A percentile compares a stretch with the other conserved stretches of the same genome.
phyloP scores from a whole-genome alignment of 176 grass and related monocot genomes.

The Alopecurus myosuroides region DNA sequence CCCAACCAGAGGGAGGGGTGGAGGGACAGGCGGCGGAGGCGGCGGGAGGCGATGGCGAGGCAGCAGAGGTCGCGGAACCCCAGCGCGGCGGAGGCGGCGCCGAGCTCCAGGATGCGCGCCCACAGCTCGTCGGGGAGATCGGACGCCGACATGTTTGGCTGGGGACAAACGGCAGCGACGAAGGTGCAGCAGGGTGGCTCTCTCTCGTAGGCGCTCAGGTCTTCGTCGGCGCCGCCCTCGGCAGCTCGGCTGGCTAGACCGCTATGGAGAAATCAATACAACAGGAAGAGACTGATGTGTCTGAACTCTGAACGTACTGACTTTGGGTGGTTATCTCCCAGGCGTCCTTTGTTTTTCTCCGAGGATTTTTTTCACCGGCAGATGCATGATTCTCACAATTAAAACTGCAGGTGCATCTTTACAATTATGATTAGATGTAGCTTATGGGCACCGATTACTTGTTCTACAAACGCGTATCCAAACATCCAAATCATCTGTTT shows the following conservation, averaged over 20 bases:
- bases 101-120: slow-evolving; percentile 70
- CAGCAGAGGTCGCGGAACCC: slow-evolving; percentile 83
- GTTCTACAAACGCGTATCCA: neutral
- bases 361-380: neutral
- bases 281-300: neutral
- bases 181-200: too few species aligned
- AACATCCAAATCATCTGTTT: neutral
- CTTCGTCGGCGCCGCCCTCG: neutral
- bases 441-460: neutral
- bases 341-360: too few species aligned
- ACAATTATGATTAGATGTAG: neutral
- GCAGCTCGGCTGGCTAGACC: neutral
- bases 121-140: slow-evolving; percentile 85
- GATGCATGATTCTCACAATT: neutral
- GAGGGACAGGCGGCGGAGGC: slow-evolving; percentile 65
- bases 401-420: neutral
- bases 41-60: slow-evolving; percentile 70
- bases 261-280: neutral
- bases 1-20: slow-evolving; percentile 54
- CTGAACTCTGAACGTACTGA: too few species aligned
- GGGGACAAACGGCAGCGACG: neutral
- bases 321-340: neutral
- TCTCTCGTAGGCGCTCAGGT: neutral
- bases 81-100: slow-evolving; percentile 47
- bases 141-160: slow-evolving; percentile 16